Base-by-base conservation (phyloP, 148 eudicot species). In the Gaultheria prostrata region DNA sequence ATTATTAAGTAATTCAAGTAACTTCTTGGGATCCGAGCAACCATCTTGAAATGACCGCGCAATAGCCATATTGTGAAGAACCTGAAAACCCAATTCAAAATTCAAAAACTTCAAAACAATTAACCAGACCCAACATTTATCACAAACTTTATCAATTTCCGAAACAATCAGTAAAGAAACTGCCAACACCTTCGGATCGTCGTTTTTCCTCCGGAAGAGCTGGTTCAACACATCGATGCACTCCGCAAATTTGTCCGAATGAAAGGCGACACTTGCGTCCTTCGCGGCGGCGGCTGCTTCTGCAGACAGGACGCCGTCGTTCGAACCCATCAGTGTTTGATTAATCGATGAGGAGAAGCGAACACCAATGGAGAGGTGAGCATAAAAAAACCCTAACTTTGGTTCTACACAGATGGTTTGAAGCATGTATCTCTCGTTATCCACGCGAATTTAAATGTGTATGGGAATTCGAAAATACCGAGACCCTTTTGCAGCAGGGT, bases 11-110 rank as follows among this genome's bases (percentile, higher is more conserved):
- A 80, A 87, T 86, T 92, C 93, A 76, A 94, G 82, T 85, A 95
- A 87, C 87, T 89, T 92, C 91, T 86, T 92, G 56, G 93, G 93
- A 88, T 95, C 91, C 76, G 90, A 89, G 85, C 89, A 90, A 32
- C 94, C 98, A 91, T 93, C 92, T 46, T 91, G 91, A 83, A 91
- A 83, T 85, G 84, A 91, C 80, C 92, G 89, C 43, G 90, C 88
- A 84, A 94, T 85, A 63, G 94, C 95, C 87, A 91, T 85, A 82
- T 95, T 95, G 86, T 94, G 98, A 71, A 83, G 86, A 87, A 95
- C 88, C 98, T 95, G 89, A 78, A 83, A 59, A 79, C 71, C 80
- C 13, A 74, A 15, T 54, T 83, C 20, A 59, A 53, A 48, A 53
- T 24, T 24, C 32, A 74, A 45, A 51, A 35, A 35, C 9, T 54